A percentile compares a stretch with the other conserved stretches of the same genome.
These are phyloP conservation scores for Aspergillus sp. DNA, from an alignment of 2,329 filamentous ascomycete genomes.

Conservation along the genomic window DNA sequence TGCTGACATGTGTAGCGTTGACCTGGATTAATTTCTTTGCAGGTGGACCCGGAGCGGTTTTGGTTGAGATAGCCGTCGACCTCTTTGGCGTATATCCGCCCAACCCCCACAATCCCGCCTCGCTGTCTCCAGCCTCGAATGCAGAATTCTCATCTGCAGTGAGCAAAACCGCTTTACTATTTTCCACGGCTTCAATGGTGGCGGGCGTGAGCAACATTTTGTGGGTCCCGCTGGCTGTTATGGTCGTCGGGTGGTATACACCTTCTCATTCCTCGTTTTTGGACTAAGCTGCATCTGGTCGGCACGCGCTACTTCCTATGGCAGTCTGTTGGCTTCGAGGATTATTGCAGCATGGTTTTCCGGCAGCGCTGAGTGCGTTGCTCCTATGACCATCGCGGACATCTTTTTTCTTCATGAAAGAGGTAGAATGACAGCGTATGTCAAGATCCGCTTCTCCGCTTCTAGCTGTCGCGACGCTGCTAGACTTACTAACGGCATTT, in stretches of 20 bases:
- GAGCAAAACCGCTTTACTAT: background rate
- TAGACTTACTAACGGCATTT: no score
- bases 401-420: background rate
- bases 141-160: background rate
- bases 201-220: background rate
- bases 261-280: background rate
- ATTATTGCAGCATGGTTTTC: background rate
- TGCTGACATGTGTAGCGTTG: background rate
- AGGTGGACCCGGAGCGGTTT: background rate
- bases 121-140: background rate
- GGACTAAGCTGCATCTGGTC: background rate
- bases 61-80: background rate
- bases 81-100: background rate
- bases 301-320: background rate
- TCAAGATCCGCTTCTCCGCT: no score
- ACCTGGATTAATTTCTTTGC: background rate
- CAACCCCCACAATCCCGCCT: background rate
- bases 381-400: background rate
- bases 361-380: background rate
- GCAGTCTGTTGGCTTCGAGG: background rate
- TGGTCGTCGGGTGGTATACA: background rate
- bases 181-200: background rate
- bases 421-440: background rate
- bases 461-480: no score
- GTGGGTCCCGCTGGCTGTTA: background rate